Evolutionary conservation across 139 green algal genomes (phyloP), one percentile per base, ranked within the genome.

Genomic region (Bryopsis sp.): DNA sequence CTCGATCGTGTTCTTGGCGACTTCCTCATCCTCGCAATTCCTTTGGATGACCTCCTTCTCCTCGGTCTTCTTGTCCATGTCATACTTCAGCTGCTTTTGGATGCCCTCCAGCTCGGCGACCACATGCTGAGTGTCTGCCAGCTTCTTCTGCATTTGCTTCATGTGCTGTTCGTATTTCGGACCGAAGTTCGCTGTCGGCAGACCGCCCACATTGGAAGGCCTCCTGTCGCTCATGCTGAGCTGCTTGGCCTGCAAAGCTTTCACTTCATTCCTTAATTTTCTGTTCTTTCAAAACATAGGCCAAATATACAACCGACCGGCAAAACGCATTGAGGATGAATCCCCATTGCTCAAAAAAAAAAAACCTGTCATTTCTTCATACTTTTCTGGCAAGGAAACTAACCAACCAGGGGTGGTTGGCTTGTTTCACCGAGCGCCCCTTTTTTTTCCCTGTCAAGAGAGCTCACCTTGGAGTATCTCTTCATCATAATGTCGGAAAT

Each of bases 401-500:
- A n/a, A n/a, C n/a, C n/a, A n/a, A n/a, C n/a, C n/a, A n/a, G n/a
- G n/a, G n/a, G n/a, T n/a, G n/a, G n/a, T n/a, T n/a, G n/a, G n/a
- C n/a, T n/a, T n/a, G n/a, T n/a, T n/a, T n/a, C n/a, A n/a, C 72
- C 33, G n/a, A 43, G 35, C 11, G 58, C 71, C 35, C 68, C 72
- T 32, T 73, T 66, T 15, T 28, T 64, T 48, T n/a, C n/a, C n/a
- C n/a, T n/a, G n/a, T n/a, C n/a, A n/a, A n/a, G n/a, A n/a, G n/a
- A n/a, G n/a, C 75, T 66, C 11, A 76, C 83, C 73, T 86, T 85
- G 22, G 75, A 76, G 77, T 88, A 92, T 28, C 86, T 74, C 68
- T 88, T 89, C 83, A 89, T 88, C 86, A 95, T 91, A 67, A 95
- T 89, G 76, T 96, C 89, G 73, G 92, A 92, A 78, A 96, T 96